phyloP scores from a whole-genome alignment of 2,329 filamentous ascomycete genomes.

The Epichloe amarillans region DNA sequence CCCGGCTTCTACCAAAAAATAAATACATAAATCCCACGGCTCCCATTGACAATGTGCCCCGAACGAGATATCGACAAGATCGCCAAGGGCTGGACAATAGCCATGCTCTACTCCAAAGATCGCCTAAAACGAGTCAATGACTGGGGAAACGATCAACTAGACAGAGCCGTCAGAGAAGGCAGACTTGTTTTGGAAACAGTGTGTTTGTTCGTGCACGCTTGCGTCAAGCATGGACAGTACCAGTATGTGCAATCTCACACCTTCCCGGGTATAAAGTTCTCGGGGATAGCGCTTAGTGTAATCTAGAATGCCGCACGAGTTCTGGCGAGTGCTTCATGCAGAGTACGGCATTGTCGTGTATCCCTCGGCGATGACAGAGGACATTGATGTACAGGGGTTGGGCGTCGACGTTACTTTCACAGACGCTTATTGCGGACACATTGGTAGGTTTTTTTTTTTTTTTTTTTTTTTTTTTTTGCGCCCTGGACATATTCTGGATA shows the following conservation, averaged over 20 bases:
- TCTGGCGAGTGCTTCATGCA: constrained; percentile 24
- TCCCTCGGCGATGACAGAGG: constrained; percentile 24
- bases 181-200: constrained; percentile 24
- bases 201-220: constrained; percentile 26
- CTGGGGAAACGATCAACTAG: constrained; percentile 20
- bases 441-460: constrained; percentile 14
- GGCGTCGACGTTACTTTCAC: constrained; percentile 23
- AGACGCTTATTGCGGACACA: constrained; percentile 23
- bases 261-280: too few relatives aligned
- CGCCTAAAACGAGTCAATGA: constrained; percentile 19
- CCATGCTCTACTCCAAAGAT: constrained; percentile 22
- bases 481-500: not conserved
- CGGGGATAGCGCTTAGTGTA: too few relatives aligned
- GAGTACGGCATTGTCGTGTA: constrained; percentile 29
- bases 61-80: constrained; percentile 22
- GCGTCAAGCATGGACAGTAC: constrained; percentile 24
- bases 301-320: constrained; percentile 22
- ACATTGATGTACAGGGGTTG: constrained; percentile 19
- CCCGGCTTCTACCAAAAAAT: too few relatives aligned
- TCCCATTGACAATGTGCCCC: constrained; percentile 12
- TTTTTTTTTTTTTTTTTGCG: too few relatives aligned
- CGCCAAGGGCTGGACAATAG: constrained; percentile 24
- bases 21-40: not conserved
- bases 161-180: constrained; percentile 19
- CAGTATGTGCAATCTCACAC: constrained; percentile 13